Percentiles rank a stretch among this genome's conserved stretches.
Evolutionary conservation across 2,329 filamentous ascomycete species (phyloP).

Genomic region (Trichoderma simmonsii): DNA sequence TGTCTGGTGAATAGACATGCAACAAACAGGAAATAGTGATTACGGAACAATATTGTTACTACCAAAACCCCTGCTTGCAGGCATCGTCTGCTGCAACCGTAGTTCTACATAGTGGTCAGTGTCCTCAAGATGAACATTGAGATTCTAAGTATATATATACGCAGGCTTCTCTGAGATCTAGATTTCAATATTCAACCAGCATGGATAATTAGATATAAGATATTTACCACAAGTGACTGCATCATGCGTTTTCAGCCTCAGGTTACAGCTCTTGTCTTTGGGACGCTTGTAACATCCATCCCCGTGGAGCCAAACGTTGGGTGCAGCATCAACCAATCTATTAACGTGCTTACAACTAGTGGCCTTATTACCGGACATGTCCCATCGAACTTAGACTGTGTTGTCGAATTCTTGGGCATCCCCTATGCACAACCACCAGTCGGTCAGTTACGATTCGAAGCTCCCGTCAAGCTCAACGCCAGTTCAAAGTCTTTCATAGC

Average conservation of each 20-base stretch:
- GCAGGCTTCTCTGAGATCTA: not conserved
- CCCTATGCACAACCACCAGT: not conserved
- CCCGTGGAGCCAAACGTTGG: not conserved
- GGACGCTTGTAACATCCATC: not conserved
- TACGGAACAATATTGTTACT: not conserved
- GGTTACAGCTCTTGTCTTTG: not conserved
- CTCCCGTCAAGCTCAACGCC: not conserved
- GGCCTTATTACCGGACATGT: not conserved
- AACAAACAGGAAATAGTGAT: not conserved
- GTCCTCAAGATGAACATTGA: too few species aligned
- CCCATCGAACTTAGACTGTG: not conserved
- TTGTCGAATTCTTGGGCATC: not conserved
- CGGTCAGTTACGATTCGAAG: not conserved
- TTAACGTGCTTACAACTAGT: not conserved
- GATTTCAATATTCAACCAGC: not conserved
- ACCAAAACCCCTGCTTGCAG: not conserved
- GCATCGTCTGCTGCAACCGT: not conserved
- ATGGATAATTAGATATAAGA: not conserved
- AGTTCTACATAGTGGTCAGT: too few species aligned
- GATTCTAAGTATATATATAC: not conserved
- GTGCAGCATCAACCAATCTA: not conserved
- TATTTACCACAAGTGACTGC: not conserved
- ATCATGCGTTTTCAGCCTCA: not conserved
- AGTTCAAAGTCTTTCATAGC: not conserved
- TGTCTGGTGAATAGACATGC: not conserved